These are phyloP conservation scores for Xerocomus amazonicus DNA, from an alignment of 1,284 basidiomycete species.

Conservation along the genomic window DNA sequence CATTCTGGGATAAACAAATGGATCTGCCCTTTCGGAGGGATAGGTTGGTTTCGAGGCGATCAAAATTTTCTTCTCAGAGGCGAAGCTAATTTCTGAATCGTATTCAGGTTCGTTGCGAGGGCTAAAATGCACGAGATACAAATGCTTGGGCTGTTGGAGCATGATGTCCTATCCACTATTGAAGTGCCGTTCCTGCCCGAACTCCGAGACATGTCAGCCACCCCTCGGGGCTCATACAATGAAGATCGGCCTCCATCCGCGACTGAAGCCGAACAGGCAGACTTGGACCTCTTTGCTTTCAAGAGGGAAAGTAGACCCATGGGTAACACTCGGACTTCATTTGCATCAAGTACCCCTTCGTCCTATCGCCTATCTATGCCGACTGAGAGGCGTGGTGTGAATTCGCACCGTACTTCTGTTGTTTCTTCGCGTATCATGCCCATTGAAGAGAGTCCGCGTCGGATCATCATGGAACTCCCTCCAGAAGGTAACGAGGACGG, in stretches of 20 bases:
- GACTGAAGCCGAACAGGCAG: constrained; percentile 66
- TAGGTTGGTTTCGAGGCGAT: constrained; percentile 43
- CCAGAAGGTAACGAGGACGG: constrained; percentile 39
- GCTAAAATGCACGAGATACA: constrained; percentile 95
- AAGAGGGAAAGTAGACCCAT: constrained; percentile 37
- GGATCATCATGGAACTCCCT: constrained; percentile 47
- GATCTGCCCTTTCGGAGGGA: constrained; percentile 85
- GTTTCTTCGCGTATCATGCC: constrained; percentile 48
- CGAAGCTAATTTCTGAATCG: constrained; percentile 1
- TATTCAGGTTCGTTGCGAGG: constrained; percentile 74
- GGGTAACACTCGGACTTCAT: constrained; percentile 37
- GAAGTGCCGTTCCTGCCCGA: constrained; percentile 72
- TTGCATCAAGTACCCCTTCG: constrained; percentile 31
- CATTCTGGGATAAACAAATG: constrained; percentile 83
- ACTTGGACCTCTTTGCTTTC: constrained; percentile 60
- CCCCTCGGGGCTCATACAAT: constrained; percentile 27
- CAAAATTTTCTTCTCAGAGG: not conserved
- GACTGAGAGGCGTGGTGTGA: constrained; percentile 34
- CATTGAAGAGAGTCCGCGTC: constrained; percentile 67
- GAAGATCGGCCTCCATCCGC: constrained; percentile 39
- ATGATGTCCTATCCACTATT: constrained; percentile 84
- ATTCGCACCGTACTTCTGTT: constrained; percentile 45
- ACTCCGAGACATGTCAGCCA: constrained; percentile 31
- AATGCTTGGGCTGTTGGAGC: constrained; percentile 87
- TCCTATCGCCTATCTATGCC: constrained; percentile 34